These are phyloP conservation scores for Scenedesmus sp. DNA, from an alignment of 163 green algal species.

Conservation along the genomic window DNA sequence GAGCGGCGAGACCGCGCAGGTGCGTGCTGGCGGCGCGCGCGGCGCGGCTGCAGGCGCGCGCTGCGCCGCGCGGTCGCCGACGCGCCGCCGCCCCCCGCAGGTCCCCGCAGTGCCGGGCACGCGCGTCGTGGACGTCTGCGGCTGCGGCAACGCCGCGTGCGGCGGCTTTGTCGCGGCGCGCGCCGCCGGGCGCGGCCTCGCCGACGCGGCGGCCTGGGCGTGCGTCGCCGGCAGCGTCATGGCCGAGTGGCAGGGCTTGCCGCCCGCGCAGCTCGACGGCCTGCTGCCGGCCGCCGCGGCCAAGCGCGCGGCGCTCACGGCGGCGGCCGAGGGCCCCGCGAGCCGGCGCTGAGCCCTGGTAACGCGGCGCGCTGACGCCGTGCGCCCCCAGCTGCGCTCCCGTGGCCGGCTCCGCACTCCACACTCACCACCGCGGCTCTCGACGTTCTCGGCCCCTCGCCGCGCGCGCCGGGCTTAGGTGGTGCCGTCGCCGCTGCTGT, in stretches of 20 bases:
- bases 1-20: neutral
- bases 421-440: no score
- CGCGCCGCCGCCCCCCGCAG: neutral
- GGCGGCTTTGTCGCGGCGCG: slow-evolving; percentile 59
- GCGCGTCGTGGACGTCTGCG: slow-evolving; percentile 59
- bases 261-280: slow-evolving; percentile 12
- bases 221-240: slow-evolving; percentile 57
- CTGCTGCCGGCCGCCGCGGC: slow-evolving; percentile 21
- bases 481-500: neutral
- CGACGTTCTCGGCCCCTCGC: no score
- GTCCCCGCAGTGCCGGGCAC: slow-evolving; percentile 52
- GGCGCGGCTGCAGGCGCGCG: slow-evolving; percentile 6
- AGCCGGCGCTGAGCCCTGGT: neutral
- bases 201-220: slow-evolving; percentile 41
- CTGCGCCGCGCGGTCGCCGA: neutral
- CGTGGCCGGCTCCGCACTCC: no score
- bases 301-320: neutral
- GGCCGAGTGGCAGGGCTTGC: slow-evolving; percentile 55
- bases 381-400: no score
- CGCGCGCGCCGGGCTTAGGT: no score
- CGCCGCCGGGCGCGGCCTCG: slow-evolving; percentile 32
- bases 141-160: slow-evolving; percentile 71
- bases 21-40: neutral
- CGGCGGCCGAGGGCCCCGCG: neutral
- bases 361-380: no score